Evolutionary conservation across 2,329 filamentous ascomycete species (phyloP).

Genomic region (Venturia oleaginea): DNA sequence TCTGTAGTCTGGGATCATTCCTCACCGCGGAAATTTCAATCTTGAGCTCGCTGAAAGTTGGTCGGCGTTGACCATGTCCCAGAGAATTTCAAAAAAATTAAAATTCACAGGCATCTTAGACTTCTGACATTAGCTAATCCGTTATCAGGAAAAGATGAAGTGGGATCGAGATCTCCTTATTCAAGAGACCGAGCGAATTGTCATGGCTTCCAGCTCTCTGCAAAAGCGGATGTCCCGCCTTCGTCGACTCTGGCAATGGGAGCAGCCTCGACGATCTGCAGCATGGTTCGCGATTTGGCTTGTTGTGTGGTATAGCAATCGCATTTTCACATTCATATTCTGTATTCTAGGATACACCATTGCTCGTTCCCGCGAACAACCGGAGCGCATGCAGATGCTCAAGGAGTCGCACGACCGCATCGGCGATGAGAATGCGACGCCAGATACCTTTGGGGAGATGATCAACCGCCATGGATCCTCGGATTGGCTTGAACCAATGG

Average conservation of each 20-base stretch:
- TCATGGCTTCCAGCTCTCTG: constrained; percentile 26
- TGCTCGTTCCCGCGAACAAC: neutral
- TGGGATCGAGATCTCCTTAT: constrained; percentile 29
- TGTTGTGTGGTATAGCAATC: constrained; percentile 1
- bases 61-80: too few species aligned
- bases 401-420: neutral
- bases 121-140: constrained; percentile 20
- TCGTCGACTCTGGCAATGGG: constrained; percentile 6
- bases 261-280: neutral
- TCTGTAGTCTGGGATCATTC: too few species aligned
- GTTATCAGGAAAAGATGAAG: constrained; percentile 22
- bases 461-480: constrained; percentile 3
- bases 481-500: constrained; percentile 10
- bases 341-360: neutral
- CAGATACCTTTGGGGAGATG: constrained; percentile 8
- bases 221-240: neutral
- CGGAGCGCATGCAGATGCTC: neutral
- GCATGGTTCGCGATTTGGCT: constrained; percentile 9
- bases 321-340: constrained; percentile 6
- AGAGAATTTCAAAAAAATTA: too few species aligned
- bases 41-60: too few species aligned
- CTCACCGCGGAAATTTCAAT: too few species aligned
- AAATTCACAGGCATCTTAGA: too few species aligned
- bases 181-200: constrained; percentile 29
- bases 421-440: neutral